phyloP scores from a whole-genome alignment of 2,329 filamentous ascomycete genomes.

The Colletotrichum incanum region DNA sequence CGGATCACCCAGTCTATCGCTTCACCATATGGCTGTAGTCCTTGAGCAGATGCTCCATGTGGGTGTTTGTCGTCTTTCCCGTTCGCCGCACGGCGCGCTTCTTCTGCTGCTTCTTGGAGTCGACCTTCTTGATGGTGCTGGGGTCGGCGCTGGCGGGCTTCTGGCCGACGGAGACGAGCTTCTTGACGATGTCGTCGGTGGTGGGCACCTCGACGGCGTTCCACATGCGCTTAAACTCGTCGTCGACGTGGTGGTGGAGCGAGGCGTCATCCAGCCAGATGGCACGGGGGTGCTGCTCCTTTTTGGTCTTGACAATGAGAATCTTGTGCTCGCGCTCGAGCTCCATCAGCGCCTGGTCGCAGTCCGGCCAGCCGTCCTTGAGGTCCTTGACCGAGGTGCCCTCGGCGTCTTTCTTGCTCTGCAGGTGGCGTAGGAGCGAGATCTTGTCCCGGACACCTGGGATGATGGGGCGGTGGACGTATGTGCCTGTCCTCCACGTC shows the following conservation, averaged over 20 bases:
- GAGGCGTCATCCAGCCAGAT: constrained; percentile 92
- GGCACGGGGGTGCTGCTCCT: constrained; percentile 88
- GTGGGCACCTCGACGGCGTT: constrained; percentile 83
- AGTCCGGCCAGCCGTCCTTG: constrained; percentile 95
- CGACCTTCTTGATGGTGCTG: constrained; percentile 65
- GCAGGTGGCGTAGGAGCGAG: constrained; percentile 85
- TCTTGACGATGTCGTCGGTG: constrained; percentile 82
- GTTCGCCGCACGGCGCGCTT: constrained; percentile 76
- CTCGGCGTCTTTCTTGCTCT: constrained; percentile 84
- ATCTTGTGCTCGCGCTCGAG: constrained; percentile 86
- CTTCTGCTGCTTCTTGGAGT: constrained; percentile 80
- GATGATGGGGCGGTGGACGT: constrained; percentile 87
- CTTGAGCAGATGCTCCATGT: constrained; percentile 87
- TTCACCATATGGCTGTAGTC: constrained; percentile 72
- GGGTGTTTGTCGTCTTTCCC: constrained; percentile 88
- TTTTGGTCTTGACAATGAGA: constrained; percentile 90
- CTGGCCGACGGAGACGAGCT: constrained; percentile 83
- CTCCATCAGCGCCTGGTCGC: constrained; percentile 82
- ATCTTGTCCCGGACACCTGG: constrained; percentile 82
- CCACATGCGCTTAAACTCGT: constrained; percentile 89
- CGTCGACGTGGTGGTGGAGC: constrained; percentile 81
- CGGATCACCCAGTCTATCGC: constrained; percentile 50
- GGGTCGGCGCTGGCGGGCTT: constrained; percentile 89
- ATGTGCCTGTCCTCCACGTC: constrained; percentile 79
- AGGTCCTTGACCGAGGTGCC: constrained; percentile 90